These are phyloP conservation scores for Neckera pumila DNA, from an alignment of 225 moss, liverwort and hornwort genomes.

Conservation along the genomic window DNA sequence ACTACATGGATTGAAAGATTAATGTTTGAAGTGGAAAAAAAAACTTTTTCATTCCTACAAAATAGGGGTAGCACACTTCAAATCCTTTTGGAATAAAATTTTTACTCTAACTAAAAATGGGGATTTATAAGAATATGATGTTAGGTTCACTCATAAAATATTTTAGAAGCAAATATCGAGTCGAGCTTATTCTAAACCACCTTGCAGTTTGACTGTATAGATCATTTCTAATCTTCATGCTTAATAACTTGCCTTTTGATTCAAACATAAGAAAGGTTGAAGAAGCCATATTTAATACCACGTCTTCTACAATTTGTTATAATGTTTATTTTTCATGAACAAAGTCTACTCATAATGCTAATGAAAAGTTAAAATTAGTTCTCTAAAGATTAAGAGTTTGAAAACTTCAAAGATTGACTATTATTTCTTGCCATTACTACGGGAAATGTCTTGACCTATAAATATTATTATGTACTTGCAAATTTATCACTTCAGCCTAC, in stretches of 20 bases:
- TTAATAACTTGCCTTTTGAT: not conserved
- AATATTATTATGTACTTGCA: not conserved
- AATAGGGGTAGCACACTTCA: too few species aligned
- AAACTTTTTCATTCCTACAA: too few species aligned
- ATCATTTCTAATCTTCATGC: not conserved
- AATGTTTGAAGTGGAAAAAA: too few species aligned
- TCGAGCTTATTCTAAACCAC: too few species aligned
- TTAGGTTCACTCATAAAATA: too few species aligned
- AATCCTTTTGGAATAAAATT: too few species aligned
- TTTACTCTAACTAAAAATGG: too few species aligned
- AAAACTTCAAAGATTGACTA: not conserved
- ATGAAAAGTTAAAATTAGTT: not conserved
- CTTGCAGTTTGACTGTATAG: rapidly evolving
- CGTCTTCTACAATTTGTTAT: not conserved
- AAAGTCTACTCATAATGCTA: not conserved
- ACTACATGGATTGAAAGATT: too few species aligned
- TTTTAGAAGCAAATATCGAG: too few species aligned
- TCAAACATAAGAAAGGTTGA: not conserved
- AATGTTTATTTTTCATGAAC: too few species aligned
- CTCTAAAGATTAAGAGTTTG: not conserved
- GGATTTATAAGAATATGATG: too few species aligned
- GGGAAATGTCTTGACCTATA: not conserved
- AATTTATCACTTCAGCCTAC: rapidly evolving
- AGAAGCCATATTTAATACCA: not conserved
- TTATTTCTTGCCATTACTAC: rapidly evolving